Conservation (phyloP, 2,329 filamentous ascomycete genomes). For the Ceratocystis cubensis region DNA sequence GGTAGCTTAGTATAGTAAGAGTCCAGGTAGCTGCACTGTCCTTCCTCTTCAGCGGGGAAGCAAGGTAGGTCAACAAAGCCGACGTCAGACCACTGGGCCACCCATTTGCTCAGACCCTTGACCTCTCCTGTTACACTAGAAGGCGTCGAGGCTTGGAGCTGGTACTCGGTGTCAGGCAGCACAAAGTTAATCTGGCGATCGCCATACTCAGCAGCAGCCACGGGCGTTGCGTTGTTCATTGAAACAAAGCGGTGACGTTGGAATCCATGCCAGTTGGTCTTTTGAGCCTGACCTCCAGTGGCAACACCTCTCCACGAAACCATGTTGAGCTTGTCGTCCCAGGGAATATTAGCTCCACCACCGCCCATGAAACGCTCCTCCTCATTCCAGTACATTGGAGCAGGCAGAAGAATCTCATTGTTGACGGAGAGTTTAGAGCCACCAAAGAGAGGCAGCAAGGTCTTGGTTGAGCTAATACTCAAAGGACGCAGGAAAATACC, state of each 20-base stretch:
- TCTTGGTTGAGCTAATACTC: conserved; percentile 42
- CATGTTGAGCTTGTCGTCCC: conserved; percentile 42
- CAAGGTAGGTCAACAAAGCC: conserved; percentile 45
- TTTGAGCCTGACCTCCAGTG: conserved; percentile 47
- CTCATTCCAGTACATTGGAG: conserved; percentile 55
- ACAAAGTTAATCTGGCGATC: conserved; percentile 41
- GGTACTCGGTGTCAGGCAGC: conserved; percentile 37
- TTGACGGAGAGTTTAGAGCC: conserved; percentile 57
- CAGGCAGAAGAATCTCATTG: conserved; percentile 57
- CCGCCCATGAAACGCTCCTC: conserved; percentile 50
- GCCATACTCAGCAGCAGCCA: conserved; percentile 37
- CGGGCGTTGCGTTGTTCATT: conserved; percentile 55
- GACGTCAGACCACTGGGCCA: conserved; percentile 38
- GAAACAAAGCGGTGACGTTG: conserved; percentile 63
- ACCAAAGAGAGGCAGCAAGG: conserved; percentile 52
- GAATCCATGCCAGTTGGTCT: conserved; percentile 56
- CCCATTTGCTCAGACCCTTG: conserved; percentile 38
- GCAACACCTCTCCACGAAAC: conserved; percentile 56
- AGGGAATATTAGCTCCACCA: conserved; percentile 40
- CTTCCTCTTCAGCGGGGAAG: conserved; percentile 32
- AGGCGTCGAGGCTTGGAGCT: conserved; percentile 26
- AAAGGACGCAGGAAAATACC: conserved; percentile 52
- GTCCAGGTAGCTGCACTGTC: conserved; percentile 65
- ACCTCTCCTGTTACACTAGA: conserved; percentile 26
- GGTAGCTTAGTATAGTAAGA: conserved; percentile 63